Base-by-base conservation (phyloP, 2,329 filamentous ascomycete genomes). In the Chaetomiaceae sp. region DNA sequence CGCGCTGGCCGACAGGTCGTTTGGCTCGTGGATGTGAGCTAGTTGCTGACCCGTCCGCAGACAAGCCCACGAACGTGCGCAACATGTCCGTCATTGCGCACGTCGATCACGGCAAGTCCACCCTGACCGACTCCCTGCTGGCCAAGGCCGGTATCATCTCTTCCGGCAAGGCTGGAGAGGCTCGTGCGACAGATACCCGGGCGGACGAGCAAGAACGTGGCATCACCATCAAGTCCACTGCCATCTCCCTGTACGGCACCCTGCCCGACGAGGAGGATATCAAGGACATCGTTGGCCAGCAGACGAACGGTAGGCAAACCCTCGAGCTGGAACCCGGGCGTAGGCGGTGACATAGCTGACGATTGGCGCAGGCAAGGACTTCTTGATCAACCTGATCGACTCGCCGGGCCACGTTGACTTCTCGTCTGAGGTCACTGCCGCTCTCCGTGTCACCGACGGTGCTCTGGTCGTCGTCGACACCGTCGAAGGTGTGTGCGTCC, bases 11-110 rank as follows among this genome's bases (percentile, higher is more conserved):
- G n/a, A 18, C 51, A 18, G 22, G 14, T 19, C 7, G 22, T 17
- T 26, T 12, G 19, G 17, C 19, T 7, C 27, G 27, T 24, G 26
- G 4, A 24, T 18, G 19, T 18, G 10, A 35, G 38, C 15, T 38
- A 14, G 34, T n/a, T 49, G 33, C 55, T 57, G 11, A 57, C 49
- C 18, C 19, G 24, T 6, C 15, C 30, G 29, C 86, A 85, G 84
- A 88, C 81, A 83, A 84, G 75, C 83, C 86, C 62, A 76, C 70
- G 68, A 84, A 84, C 71, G 79, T 84, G 70, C 78, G 79, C 74
- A 97, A 97, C 56, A 97, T 96, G 91, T 96, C 89, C 78, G 93
- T 98, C 73, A 97, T 97, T 88, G 93, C 93, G 73, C 93, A 98
- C 79, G 90, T 98, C 84, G 93, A 98, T 76, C 93, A 98, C 83